Conservation (phyloP, 768 basidiomycete genomes). For the Termitomyces sp. region DNA sequence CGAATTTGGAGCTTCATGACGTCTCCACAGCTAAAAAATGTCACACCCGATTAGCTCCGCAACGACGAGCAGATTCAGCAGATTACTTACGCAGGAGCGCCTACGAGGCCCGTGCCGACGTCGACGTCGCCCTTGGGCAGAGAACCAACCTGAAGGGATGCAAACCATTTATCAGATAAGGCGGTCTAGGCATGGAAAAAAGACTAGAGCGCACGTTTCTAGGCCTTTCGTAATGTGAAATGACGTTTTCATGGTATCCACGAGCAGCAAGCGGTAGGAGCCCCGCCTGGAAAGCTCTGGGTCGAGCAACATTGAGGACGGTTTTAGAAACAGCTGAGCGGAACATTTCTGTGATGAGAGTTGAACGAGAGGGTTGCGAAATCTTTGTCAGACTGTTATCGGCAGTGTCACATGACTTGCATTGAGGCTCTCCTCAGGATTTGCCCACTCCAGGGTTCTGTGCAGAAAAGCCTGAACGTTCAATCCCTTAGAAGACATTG, state of each 20-base stretch:
- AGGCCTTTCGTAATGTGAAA: slow-evolving; percentile 95
- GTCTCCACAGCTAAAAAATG: slow-evolving; percentile 73
- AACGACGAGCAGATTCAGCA: slow-evolving; percentile 10
- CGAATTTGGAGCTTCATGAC: slow-evolving; percentile 99
- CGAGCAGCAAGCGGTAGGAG: slow-evolving; percentile 54
- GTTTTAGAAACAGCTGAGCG: slow-evolving; percentile 54
- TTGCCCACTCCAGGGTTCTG: background rate
- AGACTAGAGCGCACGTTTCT: slow-evolving; percentile 72
- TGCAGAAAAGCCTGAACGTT: background rate
- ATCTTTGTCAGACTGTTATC: slow-evolving; percentile 15
- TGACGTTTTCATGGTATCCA: slow-evolving; percentile 93
- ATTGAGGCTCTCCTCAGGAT: too few relatives aligned
- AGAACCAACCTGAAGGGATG: slow-evolving; percentile 75
- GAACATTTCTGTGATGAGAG: slow-evolving; percentile 57
- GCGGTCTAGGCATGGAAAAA: slow-evolving; percentile 27
- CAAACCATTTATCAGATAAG: slow-evolving; percentile 56
- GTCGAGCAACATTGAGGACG: slow-evolving; percentile 42
- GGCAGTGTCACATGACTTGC: background rate
- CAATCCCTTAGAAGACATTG: background rate
- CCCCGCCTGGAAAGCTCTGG: slow-evolving; percentile 31
- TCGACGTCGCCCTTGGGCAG: slow-evolving; percentile 87
- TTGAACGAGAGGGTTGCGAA: slow-evolving; percentile 9
- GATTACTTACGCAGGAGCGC: slow-evolving; percentile 84
- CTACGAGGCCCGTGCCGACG: slow-evolving; percentile 97
- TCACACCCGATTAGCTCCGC: slow-evolving; percentile 24